These are phyloP conservation scores for Pichia sp. DNA, from an alignment of 1,139 yeast genomes.

Conservation along the genomic window DNA sequence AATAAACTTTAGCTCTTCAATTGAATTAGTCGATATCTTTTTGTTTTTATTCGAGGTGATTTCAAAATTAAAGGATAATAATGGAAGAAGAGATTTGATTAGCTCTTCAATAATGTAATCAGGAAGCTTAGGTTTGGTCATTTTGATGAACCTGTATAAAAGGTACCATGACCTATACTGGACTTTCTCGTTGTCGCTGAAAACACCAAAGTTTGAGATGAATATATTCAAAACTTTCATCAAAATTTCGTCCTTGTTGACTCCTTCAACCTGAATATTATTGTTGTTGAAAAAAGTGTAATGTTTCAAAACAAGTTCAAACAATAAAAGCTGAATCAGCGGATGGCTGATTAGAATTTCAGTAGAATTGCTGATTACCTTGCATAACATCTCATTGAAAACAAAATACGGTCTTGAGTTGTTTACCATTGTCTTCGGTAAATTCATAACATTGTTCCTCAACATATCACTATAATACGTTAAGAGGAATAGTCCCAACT, in stretches of 20 bases:
- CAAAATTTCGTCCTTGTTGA: conserved; percentile 44
- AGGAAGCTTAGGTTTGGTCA: conserved; percentile 60
- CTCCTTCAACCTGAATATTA: conserved; percentile 30
- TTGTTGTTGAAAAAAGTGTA: conserved; percentile 53
- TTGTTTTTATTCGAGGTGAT: conserved; percentile 19
- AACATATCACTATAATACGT: conserved; percentile 73
- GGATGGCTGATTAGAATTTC: conserved; percentile 54
- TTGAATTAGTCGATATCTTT: background rate
- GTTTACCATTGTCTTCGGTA: conserved; percentile 56
- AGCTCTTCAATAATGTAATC: conserved; percentile 45
- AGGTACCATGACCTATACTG: conserved; percentile 86
- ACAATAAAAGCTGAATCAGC: conserved; percentile 67
- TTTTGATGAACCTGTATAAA: conserved; percentile 72
- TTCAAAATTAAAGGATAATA: conserved; percentile 23
- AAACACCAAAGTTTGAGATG: conserved; percentile 74
- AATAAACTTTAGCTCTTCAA: conserved; percentile 14
- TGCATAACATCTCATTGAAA: conserved; percentile 56
- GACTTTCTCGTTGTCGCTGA: conserved; percentile 64
- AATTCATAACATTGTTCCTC: conserved; percentile 61
- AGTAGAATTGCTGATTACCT: conserved; percentile 49
- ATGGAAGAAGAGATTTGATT: conserved; percentile 30
- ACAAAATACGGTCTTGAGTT: conserved; percentile 55
- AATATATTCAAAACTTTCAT: conserved; percentile 67
- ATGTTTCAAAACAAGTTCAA: conserved; percentile 81
- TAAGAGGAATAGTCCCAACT: conserved; percentile 79